phyloP scores from a whole-genome alignment of 345 rosid species.

The Euclidium syriacum region DNA sequence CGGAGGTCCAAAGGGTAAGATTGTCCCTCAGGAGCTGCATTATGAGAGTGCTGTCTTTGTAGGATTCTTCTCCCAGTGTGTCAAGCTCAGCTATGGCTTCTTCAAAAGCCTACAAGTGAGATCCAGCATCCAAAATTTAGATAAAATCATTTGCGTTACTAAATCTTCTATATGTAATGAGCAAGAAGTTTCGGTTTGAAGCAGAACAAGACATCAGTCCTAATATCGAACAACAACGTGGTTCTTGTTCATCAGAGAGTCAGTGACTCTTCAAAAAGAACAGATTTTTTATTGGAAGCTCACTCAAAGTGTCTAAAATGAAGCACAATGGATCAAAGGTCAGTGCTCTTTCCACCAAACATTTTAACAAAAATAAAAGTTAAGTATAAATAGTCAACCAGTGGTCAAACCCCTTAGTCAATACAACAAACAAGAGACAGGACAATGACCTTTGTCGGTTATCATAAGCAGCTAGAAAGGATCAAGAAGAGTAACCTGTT shows the following conservation, averaged over 20 bases:
- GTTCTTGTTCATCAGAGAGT: not conserved
- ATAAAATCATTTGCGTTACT: not conserved
- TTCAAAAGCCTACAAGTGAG: slow-evolving; percentile 65
- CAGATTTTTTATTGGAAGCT: not conserved
- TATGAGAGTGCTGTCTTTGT: slow-evolving; percentile 98
- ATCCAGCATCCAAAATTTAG: not conserved
- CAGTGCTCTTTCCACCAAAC: not conserved
- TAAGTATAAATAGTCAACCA: slow-evolving; percentile 1
- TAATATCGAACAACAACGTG: not conserved
- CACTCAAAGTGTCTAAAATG: not conserved
- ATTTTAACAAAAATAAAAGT: not conserved
- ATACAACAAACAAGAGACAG: not conserved
- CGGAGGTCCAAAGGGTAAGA: slow-evolving; percentile 98
- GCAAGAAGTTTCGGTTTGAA: not conserved
- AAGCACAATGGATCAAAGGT: not conserved
- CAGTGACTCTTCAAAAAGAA: not conserved
- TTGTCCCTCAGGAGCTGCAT: slow-evolving; percentile 95
- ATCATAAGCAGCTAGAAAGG: not conserved
- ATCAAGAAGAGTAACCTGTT: slow-evolving; percentile 47
- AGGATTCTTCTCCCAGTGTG: slow-evolving; percentile 91
- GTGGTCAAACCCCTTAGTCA: slow-evolving; percentile 16
- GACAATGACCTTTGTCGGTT: not conserved
- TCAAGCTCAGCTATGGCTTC: slow-evolving; percentile 96
- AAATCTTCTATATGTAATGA: not conserved
- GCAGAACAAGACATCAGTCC: not conserved